phyloP scores from a whole-genome alignment of 2,329 filamentous ascomycete genomes.

The Colletotrichum sp. region DNA sequence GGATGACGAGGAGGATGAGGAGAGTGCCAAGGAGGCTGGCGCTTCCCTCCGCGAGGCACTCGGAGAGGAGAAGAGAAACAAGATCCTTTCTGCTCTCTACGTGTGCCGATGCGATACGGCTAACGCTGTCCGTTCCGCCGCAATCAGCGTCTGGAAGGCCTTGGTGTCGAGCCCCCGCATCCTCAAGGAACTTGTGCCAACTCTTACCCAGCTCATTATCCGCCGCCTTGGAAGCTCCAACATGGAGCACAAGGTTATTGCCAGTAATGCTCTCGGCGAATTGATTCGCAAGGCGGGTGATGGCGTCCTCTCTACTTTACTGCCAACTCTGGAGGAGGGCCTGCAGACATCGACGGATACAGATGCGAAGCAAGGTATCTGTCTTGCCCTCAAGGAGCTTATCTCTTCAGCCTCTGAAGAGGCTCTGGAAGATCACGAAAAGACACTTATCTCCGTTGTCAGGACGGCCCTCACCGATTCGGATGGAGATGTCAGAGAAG shows the following conservation, averaged over 20 bases:
- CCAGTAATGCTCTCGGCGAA: constrained; percentile 94
- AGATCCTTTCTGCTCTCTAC: constrained; percentile 94
- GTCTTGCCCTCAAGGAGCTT: constrained; percentile 91
- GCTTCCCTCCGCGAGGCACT: constrained; percentile 93
- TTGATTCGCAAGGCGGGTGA: constrained; percentile 97
- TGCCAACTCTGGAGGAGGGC: constrained; percentile 92
- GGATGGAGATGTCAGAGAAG: constrained; percentile 89
- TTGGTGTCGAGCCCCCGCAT: constrained; percentile 90
- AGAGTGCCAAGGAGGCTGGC: constrained; percentile 81
- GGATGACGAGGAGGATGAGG: constrained; percentile 78
- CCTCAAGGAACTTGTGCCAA: constrained; percentile 93
- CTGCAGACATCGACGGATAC: constrained; percentile 87
- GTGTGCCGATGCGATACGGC: constrained; percentile 98
- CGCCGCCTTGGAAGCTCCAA: constrained; percentile 92
- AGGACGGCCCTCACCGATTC: constrained; percentile 90
- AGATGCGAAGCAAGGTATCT: constrained; percentile 96
- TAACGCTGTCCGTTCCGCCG: constrained; percentile 85
- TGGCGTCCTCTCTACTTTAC: constrained; percentile 82
- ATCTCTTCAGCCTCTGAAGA: constrained; percentile 89
- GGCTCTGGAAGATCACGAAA: constrained; percentile 91
- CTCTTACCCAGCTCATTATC: constrained; percentile 93
- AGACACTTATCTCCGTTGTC: constrained; percentile 92
- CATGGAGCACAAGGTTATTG: constrained; percentile 98
- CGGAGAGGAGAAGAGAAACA: constrained; percentile 95
- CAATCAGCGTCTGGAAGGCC: constrained; percentile 95